Evolutionary conservation across 2,329 filamentous ascomycete genomes (phyloP), one percentile per base, ranked within the genome.

Genomic region (Fusarium falciforme): DNA sequence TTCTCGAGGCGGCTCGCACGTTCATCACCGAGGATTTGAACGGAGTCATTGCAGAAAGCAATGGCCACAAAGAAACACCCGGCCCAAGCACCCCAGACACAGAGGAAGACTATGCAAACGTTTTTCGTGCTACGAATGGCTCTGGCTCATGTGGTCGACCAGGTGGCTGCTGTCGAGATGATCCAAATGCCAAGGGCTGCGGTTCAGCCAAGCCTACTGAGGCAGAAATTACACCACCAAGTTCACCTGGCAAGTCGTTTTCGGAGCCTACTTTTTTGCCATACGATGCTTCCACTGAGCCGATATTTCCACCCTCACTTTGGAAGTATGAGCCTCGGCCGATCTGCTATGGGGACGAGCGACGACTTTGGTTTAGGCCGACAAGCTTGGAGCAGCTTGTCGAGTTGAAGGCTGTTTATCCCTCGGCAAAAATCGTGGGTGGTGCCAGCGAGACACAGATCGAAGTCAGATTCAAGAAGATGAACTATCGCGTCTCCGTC

Each of bases 391-490:
- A 93, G 61, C 94, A 98, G 79, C 55, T 68, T 1, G 49, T 68
- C 4, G 66, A 68, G n/a, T 25, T 68, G 4, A 68, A 68, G 17
- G 40, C 84, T 96, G 90, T 88, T 0, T 92, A 93, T 75, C 94
- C 94, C 0, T 90, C 90, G 14, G 93, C 94, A 4, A 98, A 97
- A 82, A 90, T 98, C 70, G 96, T 98, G 71, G 94, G 93, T 59
- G 95, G 95, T 64, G 96, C 93, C 79, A 96, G 94, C 1, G 95
- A 98, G 82, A 97, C 94, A 0, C 95, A 97, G 82, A 97, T 98
- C 70, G 95, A 98, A 83, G 92, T 96, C 84, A 97, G 96, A 82
- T 98, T 98, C 88, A 97, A 98, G 84, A 94, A 92, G 4, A 91
- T 96, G 88, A 89, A 93, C 76, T 97, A 97, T 79, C 91, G 91